Base-by-base conservation (phyloP, 2,329 filamentous ascomycete species). In the Sporothrix luriei region DNA sequence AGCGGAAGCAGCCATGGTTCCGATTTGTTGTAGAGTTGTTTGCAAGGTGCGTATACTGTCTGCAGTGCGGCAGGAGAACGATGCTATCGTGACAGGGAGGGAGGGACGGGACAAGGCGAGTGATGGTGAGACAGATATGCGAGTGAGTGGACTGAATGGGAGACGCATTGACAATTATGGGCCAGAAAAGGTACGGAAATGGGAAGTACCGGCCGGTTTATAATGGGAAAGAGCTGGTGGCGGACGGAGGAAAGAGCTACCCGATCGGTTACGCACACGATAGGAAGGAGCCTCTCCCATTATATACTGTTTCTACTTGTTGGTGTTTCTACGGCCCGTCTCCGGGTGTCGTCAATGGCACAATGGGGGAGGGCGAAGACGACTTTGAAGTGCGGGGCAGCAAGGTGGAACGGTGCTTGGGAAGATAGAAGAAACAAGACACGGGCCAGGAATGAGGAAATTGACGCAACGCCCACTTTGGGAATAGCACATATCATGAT, bases 1-100 rank as follows among this genome's bases (percentile, higher is more conserved):
- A 38, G 66, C 11, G 19, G 66, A 38, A 19, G 66, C 26, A 3
- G 71, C 62, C 71, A 73, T 72, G 40, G 51, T 62, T 51, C 24
- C 46, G 13, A 29, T 21, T 29, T 54, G 29, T 14, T 9, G 48
- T 11, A 52, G 29, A 24, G 68, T 11, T 19, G 52, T 38, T 7
- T n/a, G 40, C 24, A 2, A 16, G 38, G 13, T 66, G 52, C 16
- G 5, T 9, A 5, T 2, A n/a, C 16, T 46, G 66, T 33, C 19
- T 57, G 4, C 16, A 19, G 14, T 19, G 49, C 33, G 49, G 49
- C 51, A 49, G 1, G n/a, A 21, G 5, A 40, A n/a, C 14, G 51
- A 55, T 16, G 51, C 51, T 26, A 33, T 52, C 26, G 65, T 1
- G 21, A 24, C n/a, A 4, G 52, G 2, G 7, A 10, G 11, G 48